Evolutionary conservation across 2,329 filamentous ascomycete species (phyloP), one percentile per base, ranked within the genome.

Genomic region (Colletotrichum ledebouriae): DNA sequence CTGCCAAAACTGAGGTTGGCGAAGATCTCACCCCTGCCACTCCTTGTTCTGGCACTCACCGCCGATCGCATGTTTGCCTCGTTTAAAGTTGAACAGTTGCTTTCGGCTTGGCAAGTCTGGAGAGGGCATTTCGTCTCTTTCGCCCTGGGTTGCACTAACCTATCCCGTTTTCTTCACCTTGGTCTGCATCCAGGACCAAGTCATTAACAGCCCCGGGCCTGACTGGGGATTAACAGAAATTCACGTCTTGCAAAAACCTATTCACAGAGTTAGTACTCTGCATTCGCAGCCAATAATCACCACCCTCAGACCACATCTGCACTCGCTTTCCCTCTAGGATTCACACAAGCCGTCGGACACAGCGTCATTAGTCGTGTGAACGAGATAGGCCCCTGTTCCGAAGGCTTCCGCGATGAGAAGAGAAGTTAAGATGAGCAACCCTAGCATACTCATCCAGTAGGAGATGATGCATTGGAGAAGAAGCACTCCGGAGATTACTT

Each of bases 211-310:
- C 2, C 22, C 4, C 22, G 46, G 53, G 60, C 5, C 60, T 50
- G 47, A 4, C 9, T 25, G 3, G 25, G 15, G 12, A 33, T 50
- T 12, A 55, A 34, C 22, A 49, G 37, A 37, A 3, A 20, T 13
- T 20, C 39, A n/a, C 22, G 6, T 17, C n/a, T 20, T 15, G 49
- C 9, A 15, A 50, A 5, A 10, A n/a, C 7, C 25, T 22, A 57
- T 39, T 68, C 25, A 59, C 65, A 59, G 41, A 46, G 39, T 9
- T 22, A 68, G 4, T 10, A 56, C 17, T 4, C 42, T 47, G 25
- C 20, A 29, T 9, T 50, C 55, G 20, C 61, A 61, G 12, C 20
- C 49, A 12, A n/a, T 39, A 47, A 49, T 55, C 11, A 13, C 34
- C 39, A 53, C 37, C 10, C 17, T 34, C 6, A 68, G 33, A 4